phyloP scores from a whole-genome alignment of 2,329 filamentous ascomycete species.

The Trichoderma koningii region DNA sequence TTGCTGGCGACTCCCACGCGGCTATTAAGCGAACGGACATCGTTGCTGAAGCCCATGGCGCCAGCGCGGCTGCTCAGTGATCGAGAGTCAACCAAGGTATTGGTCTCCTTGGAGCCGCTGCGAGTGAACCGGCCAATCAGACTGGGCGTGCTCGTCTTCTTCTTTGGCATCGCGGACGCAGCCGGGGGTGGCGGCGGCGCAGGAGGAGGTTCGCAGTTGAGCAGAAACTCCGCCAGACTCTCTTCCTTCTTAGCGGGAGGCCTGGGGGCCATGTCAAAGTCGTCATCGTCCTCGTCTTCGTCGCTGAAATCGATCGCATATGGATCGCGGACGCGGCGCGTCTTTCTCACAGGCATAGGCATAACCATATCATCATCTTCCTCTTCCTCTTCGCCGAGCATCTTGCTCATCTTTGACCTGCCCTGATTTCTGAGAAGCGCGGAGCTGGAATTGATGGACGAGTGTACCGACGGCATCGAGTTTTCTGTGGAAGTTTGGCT shows the following conservation, averaged over 20 bases:
- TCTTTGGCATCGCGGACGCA: slow-evolving; percentile 45
- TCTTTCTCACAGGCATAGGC: slow-evolving; percentile 68
- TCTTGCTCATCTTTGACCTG: slow-evolving; percentile 37
- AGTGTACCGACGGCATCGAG: slow-evolving; percentile 59
- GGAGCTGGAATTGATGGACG: slow-evolving; percentile 74
- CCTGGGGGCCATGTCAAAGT: slow-evolving; percentile 50
- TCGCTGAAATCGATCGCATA: slow-evolving; percentile 89
- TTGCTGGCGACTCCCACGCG: slow-evolving; percentile 37
- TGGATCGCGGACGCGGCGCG: slow-evolving; percentile 78
- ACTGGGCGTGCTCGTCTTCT: slow-evolving; percentile 65
- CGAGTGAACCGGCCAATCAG: slow-evolving; percentile 61
- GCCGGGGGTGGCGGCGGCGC: slow-evolving; percentile 52
- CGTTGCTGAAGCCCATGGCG: slow-evolving; percentile 26
- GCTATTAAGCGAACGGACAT: slow-evolving; percentile 25
- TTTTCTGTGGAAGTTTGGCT: slow-evolving; percentile 62
- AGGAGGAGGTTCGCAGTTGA: slow-evolving; percentile 60
- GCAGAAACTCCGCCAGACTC: slow-evolving; percentile 72
- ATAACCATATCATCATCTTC: slow-evolving; percentile 35
- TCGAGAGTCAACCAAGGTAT: slow-evolving; percentile 36
- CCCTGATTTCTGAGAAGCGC: slow-evolving; percentile 59
- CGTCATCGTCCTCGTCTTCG: slow-evolving; percentile 58
- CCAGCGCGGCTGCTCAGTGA: slow-evolving; percentile 46
- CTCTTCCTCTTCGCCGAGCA: slow-evolving; percentile 54
- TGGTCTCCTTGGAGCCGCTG: slow-evolving; percentile 35
- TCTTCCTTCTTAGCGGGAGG: slow-evolving; percentile 57